A percentile compares a stretch with the other conserved stretches of the same genome.
Conservation (phyloP, 2,329 filamentous ascomycete species). For the Talaromyces sp. region DNA sequence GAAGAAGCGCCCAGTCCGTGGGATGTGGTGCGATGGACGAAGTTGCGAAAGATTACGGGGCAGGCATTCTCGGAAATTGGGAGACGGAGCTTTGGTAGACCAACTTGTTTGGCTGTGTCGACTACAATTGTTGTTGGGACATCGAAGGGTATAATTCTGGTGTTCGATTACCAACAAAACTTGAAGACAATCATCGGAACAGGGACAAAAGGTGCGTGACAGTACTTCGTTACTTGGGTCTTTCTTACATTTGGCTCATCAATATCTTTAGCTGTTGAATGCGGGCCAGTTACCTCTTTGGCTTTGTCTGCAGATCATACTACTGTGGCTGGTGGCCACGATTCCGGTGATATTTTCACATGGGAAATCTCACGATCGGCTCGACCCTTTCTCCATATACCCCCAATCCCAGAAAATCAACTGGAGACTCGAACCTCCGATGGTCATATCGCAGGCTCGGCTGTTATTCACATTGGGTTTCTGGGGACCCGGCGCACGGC, state of each 20-base stretch:
- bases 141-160: slow-evolving; percentile 87
- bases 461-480: slow-evolving; percentile 91
- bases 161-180: slow-evolving; percentile 97
- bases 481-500: slow-evolving; percentile 91
- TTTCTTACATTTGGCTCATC: slow-evolving; percentile 5
- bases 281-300: slow-evolving; percentile 81
- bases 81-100: slow-evolving; percentile 86
- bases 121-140: slow-evolving; percentile 89
- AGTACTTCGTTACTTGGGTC: not conserved
- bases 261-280: slow-evolving; percentile 72
- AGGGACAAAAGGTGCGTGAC: slow-evolving; percentile 75
- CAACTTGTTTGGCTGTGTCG: slow-evolving; percentile 86
- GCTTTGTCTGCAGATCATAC: slow-evolving; percentile 93
- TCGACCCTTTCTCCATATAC: slow-evolving; percentile 84
- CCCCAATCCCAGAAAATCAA: slow-evolving; percentile 69
- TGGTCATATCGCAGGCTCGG: slow-evolving; percentile 77
- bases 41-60: slow-evolving; percentile 81
- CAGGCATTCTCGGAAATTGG: slow-evolving; percentile 92
- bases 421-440: slow-evolving; percentile 69
- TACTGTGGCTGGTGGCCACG: slow-evolving; percentile 87
- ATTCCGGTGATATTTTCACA: slow-evolving; percentile 88
- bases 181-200: slow-evolving; percentile 91
- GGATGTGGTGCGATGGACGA: slow-evolving; percentile 97
- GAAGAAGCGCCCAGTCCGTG: slow-evolving; percentile 80
- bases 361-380: slow-evolving; percentile 89